Evolutionary conservation across 2,329 filamentous ascomycete genomes (phyloP).

Genomic region (Colletotrichum graminicola): DNA sequence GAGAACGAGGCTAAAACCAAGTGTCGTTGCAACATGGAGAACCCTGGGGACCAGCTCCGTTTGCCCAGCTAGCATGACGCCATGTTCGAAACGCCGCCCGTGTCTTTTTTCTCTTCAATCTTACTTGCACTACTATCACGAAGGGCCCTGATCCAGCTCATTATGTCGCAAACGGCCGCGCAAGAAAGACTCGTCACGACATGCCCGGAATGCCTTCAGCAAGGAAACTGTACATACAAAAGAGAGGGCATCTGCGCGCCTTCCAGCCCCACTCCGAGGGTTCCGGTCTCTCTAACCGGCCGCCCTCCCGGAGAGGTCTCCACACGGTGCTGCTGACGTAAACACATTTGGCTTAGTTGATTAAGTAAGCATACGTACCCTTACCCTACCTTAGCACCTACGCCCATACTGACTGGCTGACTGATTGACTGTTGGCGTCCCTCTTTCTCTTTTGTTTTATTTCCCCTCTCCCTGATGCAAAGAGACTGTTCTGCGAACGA

Average conservation of each 20-base stretch:
- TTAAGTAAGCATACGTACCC: constrained; percentile 5
- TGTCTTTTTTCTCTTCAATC: too few relatives aligned
- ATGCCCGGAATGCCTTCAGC: neutral
- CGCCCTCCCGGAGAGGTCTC: constrained; percentile 6
- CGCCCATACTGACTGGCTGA: too few relatives aligned
- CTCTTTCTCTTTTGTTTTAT: neutral
- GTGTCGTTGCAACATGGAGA: too few relatives aligned
- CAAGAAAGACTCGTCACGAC: neutral
- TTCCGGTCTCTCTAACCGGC: constrained; percentile 9
- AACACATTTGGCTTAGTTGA: constrained; percentile 19
- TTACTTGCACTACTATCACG: neutral
- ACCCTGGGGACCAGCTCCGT: neutral
- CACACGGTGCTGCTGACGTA: neutral
- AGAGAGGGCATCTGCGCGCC: neutral
- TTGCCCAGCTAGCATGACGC: neutral
- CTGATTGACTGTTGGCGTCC: neutral
- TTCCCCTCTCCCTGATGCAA: neutral
- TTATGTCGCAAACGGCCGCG: neutral
- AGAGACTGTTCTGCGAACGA: neutral
- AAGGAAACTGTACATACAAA: neutral
- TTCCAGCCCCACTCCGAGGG: constrained; percentile 22
- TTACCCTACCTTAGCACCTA: too few relatives aligned
- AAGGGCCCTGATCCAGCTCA: neutral
- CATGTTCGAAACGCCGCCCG: too few relatives aligned
- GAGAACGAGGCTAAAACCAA: neutral